Conservation (phyloP, 768 basidiomycete species). For the Pleurotus tuber-regium region DNA sequence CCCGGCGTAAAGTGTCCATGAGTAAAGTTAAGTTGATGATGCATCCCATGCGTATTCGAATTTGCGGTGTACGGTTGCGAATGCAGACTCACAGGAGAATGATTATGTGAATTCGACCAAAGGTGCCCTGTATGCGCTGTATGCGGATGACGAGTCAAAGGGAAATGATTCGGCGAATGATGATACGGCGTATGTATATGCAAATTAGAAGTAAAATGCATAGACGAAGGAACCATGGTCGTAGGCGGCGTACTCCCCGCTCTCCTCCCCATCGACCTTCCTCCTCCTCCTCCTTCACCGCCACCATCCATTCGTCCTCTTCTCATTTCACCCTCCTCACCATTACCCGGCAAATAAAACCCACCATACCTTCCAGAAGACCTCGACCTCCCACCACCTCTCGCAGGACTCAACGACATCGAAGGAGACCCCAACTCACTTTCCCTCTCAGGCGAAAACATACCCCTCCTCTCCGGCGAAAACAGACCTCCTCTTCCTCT, state of each 20-base stretch:
- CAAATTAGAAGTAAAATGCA: neutral
- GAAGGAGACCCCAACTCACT: neutral
- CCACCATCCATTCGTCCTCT: neutral
- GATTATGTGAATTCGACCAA: neutral
- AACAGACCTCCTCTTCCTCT: no score
- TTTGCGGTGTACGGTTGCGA: neutral
- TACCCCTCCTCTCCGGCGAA: neutral
- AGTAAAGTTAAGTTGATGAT: neutral
- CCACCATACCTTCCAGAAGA: no score
- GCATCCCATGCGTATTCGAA: neutral
- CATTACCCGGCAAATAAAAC: no score
- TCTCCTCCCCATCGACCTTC: neutral
- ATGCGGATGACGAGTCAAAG: no score
- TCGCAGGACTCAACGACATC: neutral
- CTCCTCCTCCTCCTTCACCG: neutral
- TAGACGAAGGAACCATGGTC: neutral
- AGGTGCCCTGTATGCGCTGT: no score
- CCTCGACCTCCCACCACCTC: no score
- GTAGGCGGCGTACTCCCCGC: slow-evolving; percentile 7
- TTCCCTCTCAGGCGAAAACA: slow-evolving; percentile 4
- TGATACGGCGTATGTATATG: neutral
- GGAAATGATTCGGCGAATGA: neutral
- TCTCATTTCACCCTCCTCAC: neutral
- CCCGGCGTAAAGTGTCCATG: neutral
- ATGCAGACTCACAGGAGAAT: neutral